Conservation (phyloP, 352 stramenopile species). For the Globisporangium middletonii region DNA sequence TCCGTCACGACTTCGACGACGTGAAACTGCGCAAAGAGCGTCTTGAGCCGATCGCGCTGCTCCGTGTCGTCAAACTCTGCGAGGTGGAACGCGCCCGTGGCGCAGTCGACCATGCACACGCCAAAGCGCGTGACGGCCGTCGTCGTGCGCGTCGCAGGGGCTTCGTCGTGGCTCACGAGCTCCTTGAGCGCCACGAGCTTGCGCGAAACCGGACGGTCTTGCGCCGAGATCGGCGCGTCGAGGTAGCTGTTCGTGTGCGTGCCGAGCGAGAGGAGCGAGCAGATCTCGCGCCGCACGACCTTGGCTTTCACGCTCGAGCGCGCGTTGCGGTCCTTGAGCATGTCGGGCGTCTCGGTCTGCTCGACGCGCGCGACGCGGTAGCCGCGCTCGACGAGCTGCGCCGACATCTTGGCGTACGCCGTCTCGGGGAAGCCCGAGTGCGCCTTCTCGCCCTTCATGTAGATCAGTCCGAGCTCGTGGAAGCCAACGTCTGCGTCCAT, state of each 20-base stretch:
- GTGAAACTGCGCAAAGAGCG: constrained; percentile 89
- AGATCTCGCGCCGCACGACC: constrained; percentile 94
- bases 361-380: constrained; percentile 98
- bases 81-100: constrained; percentile 91
- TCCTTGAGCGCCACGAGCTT: constrained; percentile 73
- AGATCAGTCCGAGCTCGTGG: constrained; percentile 93
- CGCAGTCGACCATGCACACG: constrained; percentile 93
- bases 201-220: constrained; percentile 35
- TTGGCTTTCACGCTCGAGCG: constrained; percentile 69
- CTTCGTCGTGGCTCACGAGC: constrained; percentile 17
- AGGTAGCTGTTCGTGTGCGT: constrained; percentile 95
- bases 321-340: constrained; percentile 92
- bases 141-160: constrained; percentile 19
- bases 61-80: constrained; percentile 97
- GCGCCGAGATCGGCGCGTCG: constrained; percentile 72
- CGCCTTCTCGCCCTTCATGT: constrained; percentile 98
- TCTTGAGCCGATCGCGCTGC: constrained; percentile 94
- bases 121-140: constrained; percentile 56
- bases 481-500: constrained; percentile 98
- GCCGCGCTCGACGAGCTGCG: constrained; percentile 92
- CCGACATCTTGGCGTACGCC: constrained; percentile 95
- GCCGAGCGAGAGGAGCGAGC: constrained; percentile 92
- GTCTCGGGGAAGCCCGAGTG: constrained; percentile 98
- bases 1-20: constrained; percentile 84
- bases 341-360: constrained; percentile 98